Conservation (phyloP, 352 stramenopile genomes). For the Phytophthora parvispora region DNA sequence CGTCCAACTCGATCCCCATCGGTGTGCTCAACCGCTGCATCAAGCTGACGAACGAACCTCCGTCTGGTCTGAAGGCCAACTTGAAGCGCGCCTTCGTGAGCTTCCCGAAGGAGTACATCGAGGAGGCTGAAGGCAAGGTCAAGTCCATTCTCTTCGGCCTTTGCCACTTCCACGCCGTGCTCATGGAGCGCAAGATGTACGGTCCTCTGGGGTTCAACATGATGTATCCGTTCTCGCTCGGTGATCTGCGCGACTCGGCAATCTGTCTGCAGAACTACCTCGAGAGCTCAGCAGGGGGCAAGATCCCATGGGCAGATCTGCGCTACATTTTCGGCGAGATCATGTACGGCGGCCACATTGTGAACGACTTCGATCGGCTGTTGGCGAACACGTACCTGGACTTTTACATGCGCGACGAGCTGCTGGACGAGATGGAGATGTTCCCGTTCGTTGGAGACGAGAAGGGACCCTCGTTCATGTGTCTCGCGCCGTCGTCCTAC, state of each 20-base stretch:
- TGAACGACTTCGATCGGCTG: conserved; percentile 97
- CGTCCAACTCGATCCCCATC: conserved; percentile 95
- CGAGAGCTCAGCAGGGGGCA: conserved; percentile 94
- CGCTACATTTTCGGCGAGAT: conserved; percentile 98
- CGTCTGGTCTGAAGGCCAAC: conserved; percentile 96
- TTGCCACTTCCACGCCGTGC: conserved; percentile 98
- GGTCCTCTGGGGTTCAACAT: conserved; percentile 99
- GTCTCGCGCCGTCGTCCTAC: conserved; percentile 96
- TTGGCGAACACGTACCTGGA: conserved; percentile 98
- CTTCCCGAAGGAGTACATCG: conserved; percentile 97
- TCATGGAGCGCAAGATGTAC: conserved; percentile 99
- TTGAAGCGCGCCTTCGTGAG: conserved; percentile 97
- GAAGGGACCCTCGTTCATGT: conserved; percentile 96
- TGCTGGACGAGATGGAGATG: conserved; percentile 99
- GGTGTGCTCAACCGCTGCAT: conserved; percentile 97
- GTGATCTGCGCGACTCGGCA: conserved; percentile 96
- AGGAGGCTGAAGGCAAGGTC: conserved; percentile 96
- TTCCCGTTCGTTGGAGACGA: conserved; percentile 98
- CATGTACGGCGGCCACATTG: conserved; percentile 98
- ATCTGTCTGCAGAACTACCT: conserved; percentile 98
- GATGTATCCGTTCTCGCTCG: conserved; percentile 98
- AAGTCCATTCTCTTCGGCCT: conserved; percentile 98
- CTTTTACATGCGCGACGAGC: conserved; percentile 98
- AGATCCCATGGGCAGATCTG: conserved; percentile 98
- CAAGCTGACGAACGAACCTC: conserved; percentile 98